Percentiles rank a stretch among this genome's conserved stretches.
These are phyloP conservation scores for Hemisphaericaspora xylanilytica DNA, from an alignment of 1,139 yeast species.

Conservation along the genomic window DNA sequence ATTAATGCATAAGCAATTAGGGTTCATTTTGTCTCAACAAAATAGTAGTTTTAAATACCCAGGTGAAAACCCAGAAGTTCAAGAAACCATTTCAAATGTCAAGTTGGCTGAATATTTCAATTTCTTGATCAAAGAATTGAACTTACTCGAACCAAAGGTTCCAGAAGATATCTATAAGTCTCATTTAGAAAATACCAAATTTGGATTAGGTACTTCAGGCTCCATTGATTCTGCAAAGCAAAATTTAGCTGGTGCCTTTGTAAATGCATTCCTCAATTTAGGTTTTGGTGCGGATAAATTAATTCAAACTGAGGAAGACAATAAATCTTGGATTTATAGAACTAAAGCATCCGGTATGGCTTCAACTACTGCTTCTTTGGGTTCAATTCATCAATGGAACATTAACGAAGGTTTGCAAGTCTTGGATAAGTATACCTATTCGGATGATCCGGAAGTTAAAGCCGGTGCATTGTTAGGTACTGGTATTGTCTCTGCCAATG, in stretches of 20 bases:
- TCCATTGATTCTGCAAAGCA: slow-evolving; percentile 94
- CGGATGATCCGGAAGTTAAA: slow-evolving; percentile 81
- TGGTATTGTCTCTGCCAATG: slow-evolving; percentile 92
- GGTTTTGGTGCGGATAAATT: slow-evolving; percentile 89
- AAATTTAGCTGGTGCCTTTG: slow-evolving; percentile 92
- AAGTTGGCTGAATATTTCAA: slow-evolving; percentile 76
- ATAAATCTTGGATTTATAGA: slow-evolving; percentile 82
- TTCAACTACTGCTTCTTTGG: slow-evolving; percentile 92
- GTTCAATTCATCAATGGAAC: slow-evolving; percentile 91
- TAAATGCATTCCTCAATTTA: slow-evolving; percentile 84
- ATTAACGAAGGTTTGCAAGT: slow-evolving; percentile 84
- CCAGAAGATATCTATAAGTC: slow-evolving; percentile 95
- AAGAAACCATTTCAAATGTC: slow-evolving; percentile 80
- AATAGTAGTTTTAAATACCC: slow-evolving; percentile 71
- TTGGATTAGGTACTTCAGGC: slow-evolving; percentile 56
- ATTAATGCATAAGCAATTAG: slow-evolving; percentile 82
- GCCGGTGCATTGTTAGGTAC: slow-evolving; percentile 97
- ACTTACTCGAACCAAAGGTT: slow-evolving; percentile 81
- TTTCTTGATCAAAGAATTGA: slow-evolving; percentile 82
- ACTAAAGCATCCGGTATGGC: slow-evolving; percentile 92
- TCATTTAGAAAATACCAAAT: slow-evolving; percentile 71
- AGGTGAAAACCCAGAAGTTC: slow-evolving; percentile 71
- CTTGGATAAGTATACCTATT: slow-evolving; percentile 84
- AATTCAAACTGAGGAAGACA: slow-evolving; percentile 69
- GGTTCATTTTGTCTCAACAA: slow-evolving; percentile 84